phyloP scores from a whole-genome alignment of 2,329 filamentous ascomycete species.

The Sporothrix inflata region DNA sequence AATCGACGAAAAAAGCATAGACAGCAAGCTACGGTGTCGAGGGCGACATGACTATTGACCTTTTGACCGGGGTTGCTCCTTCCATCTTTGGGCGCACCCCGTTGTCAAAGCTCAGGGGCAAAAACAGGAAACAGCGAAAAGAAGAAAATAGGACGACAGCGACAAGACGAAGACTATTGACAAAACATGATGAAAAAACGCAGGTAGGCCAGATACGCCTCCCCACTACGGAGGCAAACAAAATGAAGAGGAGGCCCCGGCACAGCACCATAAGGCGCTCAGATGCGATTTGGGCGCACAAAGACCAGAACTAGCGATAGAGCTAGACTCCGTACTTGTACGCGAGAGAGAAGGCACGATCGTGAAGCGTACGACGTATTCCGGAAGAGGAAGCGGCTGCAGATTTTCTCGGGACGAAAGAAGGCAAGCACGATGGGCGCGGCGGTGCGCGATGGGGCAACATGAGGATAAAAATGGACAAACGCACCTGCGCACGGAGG shows the following conservation, averaged over 20 bases:
- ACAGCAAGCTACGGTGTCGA: neutral
- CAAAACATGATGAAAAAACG: neutral
- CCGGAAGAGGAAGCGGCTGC: conserved; percentile 20
- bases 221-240: conserved; percentile 3
- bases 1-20: neutral
- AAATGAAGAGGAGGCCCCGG: conserved; percentile 20
- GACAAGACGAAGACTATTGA: neutral
- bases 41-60: neutral
- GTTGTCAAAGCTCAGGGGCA: conserved; percentile 1
- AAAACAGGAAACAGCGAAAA: neutral
- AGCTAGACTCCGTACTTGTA: neutral
- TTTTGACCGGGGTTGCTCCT: conserved; percentile 10
- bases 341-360: neutral
- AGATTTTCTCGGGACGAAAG: neutral
- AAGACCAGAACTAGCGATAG: neutral
- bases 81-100: conserved; percentile 6
- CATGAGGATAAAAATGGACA: neutral
- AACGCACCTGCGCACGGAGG: neutral
- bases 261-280: neutral
- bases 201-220: neutral
- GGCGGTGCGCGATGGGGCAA: neutral
- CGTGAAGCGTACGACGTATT: conserved; percentile 13
- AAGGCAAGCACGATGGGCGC: conserved; percentile 3
- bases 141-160: neutral
- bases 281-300: conserved; percentile 3